phyloP scores from a whole-genome alignment of 2,329 filamentous ascomycete genomes.

The Hypoxylon sp. region DNA sequence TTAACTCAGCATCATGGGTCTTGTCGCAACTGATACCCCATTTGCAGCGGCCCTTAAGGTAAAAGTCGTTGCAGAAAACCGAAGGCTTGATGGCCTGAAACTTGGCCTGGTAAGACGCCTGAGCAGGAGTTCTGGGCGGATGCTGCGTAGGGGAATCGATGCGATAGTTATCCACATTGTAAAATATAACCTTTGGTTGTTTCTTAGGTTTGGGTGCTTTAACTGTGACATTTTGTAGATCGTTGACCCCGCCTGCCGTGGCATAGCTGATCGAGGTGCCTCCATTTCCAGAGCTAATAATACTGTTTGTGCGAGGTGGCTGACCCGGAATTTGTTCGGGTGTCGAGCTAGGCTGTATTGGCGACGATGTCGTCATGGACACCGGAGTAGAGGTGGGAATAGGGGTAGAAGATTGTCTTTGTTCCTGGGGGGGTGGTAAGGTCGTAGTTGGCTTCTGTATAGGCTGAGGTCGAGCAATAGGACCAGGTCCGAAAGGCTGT shows the following conservation, averaged over 20 bases:
- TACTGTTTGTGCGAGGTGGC: constrained; percentile 46
- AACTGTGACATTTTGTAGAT: constrained; percentile 55
- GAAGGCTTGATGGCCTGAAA: constrained; percentile 52
- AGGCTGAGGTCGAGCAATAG: constrained; percentile 48
- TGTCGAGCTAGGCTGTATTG: constrained; percentile 33
- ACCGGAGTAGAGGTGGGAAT: constrained; percentile 27
- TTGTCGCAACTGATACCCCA: constrained; percentile 53
- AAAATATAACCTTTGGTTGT: constrained; percentile 51
- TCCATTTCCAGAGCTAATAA: constrained; percentile 55
- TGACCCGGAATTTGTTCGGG: constrained; percentile 31
- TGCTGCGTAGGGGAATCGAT: constrained; percentile 54
- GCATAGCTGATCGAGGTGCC: constrained; percentile 56
- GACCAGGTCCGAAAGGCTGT: constrained; percentile 38
- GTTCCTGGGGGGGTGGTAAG: constrained; percentile 40
- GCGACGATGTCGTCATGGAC: constrained; percentile 33
- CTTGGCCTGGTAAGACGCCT: constrained; percentile 53
- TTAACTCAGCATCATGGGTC: constrained; percentile 53
- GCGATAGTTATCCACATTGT: constrained; percentile 52
- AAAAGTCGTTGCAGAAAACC: constrained; percentile 56
- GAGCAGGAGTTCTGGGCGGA: constrained; percentile 52
- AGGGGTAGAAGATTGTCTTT: constrained; percentile 32
- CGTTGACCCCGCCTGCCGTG: constrained; percentile 52
- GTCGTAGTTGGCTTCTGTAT: constrained; percentile 36
- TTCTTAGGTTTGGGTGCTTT: constrained; percentile 54
- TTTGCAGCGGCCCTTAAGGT: constrained; percentile 54